These are phyloP conservation scores for Auriscalpium orientale DNA, from an alignment of 768 basidiomycete genomes.

Conservation along the genomic window DNA sequence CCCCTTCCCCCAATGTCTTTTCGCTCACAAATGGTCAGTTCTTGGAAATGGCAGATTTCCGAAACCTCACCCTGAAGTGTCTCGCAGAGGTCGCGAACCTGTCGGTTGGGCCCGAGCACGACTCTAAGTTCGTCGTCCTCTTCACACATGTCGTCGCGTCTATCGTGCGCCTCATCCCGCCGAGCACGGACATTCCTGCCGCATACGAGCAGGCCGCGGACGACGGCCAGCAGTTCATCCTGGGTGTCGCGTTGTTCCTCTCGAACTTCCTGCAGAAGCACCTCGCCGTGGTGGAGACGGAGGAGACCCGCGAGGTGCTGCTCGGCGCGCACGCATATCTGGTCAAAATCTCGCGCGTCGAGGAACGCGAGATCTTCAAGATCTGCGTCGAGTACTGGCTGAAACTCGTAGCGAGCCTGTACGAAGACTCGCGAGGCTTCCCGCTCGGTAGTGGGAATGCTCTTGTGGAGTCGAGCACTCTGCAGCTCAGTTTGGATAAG, in stretches of 20 bases:
- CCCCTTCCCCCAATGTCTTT: not conserved
- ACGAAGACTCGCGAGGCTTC: constrained; percentile 91
- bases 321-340: constrained; percentile 97
- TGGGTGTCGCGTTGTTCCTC: constrained; percentile 94
- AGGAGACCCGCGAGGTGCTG: constrained; percentile 82
- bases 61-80: constrained; percentile 95
- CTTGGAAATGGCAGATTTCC: constrained; percentile 93
- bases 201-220: constrained; percentile 88
- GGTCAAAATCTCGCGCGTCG: constrained; percentile 96
- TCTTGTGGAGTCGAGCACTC: constrained; percentile 69
- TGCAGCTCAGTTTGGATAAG: constrained; percentile 61
- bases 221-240: constrained; percentile 91
- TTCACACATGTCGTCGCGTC: constrained; percentile 99
- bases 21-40: constrained; percentile 46
- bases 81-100: constrained; percentile 93
- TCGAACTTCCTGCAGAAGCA: constrained; percentile 93
- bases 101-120: constrained; percentile 93
- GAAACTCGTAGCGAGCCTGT: constrained; percentile 91
- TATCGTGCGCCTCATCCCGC: constrained; percentile 93
- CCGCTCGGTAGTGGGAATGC: constrained; percentile 82
- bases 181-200: constrained; percentile 87
- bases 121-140: constrained; percentile 93
- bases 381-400: constrained; percentile 98
- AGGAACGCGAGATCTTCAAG: constrained; percentile 99
- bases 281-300: constrained; percentile 86